These are phyloP conservation scores for Colletotrichum plurivorum DNA, from an alignment of 2,329 filamentous ascomycete genomes.

Conservation along the genomic window DNA sequence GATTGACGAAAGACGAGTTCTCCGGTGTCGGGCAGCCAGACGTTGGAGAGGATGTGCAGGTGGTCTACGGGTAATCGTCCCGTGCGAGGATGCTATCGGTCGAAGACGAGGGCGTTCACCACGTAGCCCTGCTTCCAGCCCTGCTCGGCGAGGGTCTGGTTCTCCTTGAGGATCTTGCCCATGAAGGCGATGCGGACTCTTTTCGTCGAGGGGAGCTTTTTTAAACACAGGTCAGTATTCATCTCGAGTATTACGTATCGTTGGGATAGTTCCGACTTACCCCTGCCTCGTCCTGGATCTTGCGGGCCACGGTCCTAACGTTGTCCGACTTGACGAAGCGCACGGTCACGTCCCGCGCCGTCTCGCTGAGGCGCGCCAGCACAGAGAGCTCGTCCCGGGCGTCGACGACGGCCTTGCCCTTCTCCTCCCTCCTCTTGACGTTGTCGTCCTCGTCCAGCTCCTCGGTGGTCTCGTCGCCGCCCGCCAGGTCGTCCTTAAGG, in stretches of 20 bases:
- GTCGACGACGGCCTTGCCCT: conserved; percentile 70
- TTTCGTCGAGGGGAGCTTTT: conserved; percentile 70
- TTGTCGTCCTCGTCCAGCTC: conserved; percentile 52
- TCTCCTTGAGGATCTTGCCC: conserved; percentile 83
- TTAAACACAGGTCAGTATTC: too few species aligned
- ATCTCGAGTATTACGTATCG: too few species aligned
- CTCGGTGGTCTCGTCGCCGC: conserved; percentile 47
- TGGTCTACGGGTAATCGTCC: conserved; percentile 3
- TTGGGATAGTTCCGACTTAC: too few species aligned
- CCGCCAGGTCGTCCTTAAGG: conserved; percentile 58
- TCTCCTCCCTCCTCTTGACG: conserved; percentile 65
- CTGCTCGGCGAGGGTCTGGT: conserved; percentile 74
- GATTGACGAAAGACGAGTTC: too few species aligned
- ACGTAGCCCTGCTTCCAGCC: conserved; percentile 84
- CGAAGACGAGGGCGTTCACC: conserved; percentile 81
- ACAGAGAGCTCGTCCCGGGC: conserved; percentile 70
- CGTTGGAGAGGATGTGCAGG: not conserved
- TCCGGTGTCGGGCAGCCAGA: too few species aligned
- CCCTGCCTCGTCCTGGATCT: conserved; percentile 73
- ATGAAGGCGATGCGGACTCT: conserved; percentile 83
- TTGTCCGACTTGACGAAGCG: conserved; percentile 71
- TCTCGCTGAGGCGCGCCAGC: conserved; percentile 76
- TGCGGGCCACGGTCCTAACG: conserved; percentile 74
- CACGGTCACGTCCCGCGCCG: conserved; percentile 74
- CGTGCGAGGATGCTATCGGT: conserved; percentile 52